Conservation (phyloP, 2,329 filamentous ascomycete genomes). For the Graphilbum ipis-grandicollis region DNA sequence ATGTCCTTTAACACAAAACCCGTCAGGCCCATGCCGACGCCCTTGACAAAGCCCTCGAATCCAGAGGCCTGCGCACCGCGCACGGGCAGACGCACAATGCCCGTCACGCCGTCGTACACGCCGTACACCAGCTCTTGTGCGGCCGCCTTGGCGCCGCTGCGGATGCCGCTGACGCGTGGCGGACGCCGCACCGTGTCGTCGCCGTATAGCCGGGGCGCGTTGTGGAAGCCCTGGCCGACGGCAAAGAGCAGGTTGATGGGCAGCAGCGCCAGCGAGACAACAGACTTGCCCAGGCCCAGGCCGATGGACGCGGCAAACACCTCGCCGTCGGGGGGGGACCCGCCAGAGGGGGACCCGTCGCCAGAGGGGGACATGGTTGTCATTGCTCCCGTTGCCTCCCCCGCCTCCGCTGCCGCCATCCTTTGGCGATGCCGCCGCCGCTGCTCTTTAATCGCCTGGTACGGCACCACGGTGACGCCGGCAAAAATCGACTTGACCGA, state of each 20-base stretch:
- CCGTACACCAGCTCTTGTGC: slow-evolving; percentile 44
- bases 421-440: too few species aligned
- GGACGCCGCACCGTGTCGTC: slow-evolving; percentile 51
- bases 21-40: slow-evolving; percentile 44
- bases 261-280: slow-evolving; percentile 31
- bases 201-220: slow-evolving; percentile 51
- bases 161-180: slow-evolving; percentile 44
- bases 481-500: slow-evolving; percentile 39
- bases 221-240: slow-evolving; percentile 52
- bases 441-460: slow-evolving; percentile 19
- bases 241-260: slow-evolving; percentile 45
- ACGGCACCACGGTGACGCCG: slow-evolving; percentile 48
- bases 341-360: too few species aligned
- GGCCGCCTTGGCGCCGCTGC: slow-evolving; percentile 44
- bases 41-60: slow-evolving; percentile 25
- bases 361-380: too few species aligned
- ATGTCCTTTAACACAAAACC: slow-evolving; percentile 49
- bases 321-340: too few species aligned
- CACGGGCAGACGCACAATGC: slow-evolving; percentile 41
- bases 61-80: slow-evolving; percentile 34
- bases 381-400: too few species aligned
- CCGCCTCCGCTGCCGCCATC: too few species aligned
- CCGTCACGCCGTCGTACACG: slow-evolving; percentile 47
- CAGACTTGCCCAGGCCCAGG: slow-evolving; percentile 31
- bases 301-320: too few species aligned